Conservation (phyloP, 345 rosid species). For the Fremontodendron californicum region DNA sequence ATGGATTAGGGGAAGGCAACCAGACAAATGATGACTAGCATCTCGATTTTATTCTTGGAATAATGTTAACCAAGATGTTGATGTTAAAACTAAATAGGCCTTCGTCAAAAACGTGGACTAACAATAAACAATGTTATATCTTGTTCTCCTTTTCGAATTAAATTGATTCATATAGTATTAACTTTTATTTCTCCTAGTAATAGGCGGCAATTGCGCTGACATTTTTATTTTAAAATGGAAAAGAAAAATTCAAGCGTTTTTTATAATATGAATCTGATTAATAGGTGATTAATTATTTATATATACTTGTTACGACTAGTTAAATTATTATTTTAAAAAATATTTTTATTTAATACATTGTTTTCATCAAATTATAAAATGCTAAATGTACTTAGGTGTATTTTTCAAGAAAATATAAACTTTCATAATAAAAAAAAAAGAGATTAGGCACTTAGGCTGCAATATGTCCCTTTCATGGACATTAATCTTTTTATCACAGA, state of each 20-base stretch:
- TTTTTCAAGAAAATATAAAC: too few relatives aligned
- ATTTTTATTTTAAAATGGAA: too few relatives aligned
- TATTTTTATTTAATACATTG: background rate
- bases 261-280: too few relatives aligned
- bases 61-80: background rate
- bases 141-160: background rate
- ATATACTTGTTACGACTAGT: background rate
- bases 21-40: background rate
- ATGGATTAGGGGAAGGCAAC: background rate
- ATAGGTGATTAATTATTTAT: background rate
- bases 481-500: too few relatives aligned
- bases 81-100: background rate
- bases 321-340: background rate
- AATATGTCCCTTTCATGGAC: too few relatives aligned
- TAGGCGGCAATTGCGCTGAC: too few relatives aligned
- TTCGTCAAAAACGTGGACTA: background rate
- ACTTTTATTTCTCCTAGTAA: background rate
- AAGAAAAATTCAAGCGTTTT: too few relatives aligned
- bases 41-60: background rate
- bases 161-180: too few relatives aligned
- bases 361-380: too few relatives aligned
- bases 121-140: background rate
- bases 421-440: too few relatives aligned
- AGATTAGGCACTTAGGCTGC: too few relatives aligned
- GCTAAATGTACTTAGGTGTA: too few relatives aligned